Percentiles rank a stretch among this genome's conserved stretches.
Evolutionary conservation across 208 protist species (phyloP).

Genomic region (Spongospora subterranea): DNA sequence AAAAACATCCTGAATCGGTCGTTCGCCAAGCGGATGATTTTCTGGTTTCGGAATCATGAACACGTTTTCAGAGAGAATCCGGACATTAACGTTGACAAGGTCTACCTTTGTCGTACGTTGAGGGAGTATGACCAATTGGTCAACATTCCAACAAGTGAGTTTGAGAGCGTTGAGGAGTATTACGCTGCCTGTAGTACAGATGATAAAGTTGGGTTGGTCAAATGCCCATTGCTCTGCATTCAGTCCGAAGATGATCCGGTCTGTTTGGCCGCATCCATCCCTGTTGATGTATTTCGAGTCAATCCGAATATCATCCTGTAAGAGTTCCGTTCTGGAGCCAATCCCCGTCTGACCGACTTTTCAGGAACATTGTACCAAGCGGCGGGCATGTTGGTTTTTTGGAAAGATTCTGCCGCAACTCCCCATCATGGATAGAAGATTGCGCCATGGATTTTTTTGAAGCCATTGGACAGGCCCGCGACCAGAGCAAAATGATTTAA

Average conservation of each 20-base stretch:
- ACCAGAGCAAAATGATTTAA: too few relatives aligned
- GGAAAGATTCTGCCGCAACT: neutral
- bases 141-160: neutral
- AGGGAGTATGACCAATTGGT: slow-evolving; percentile 15
- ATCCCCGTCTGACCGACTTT: neutral
- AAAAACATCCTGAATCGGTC: neutral
- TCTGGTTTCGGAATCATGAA: slow-evolving; percentile 19
- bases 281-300: neutral
- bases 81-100: neutral
- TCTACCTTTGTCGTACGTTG: slow-evolving; percentile 17
- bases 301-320: slow-evolving; percentile 40
- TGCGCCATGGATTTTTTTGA: slow-evolving; percentile 46
- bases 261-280: slow-evolving; percentile 14
- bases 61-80: neutral
- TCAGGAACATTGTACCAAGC: slow-evolving; percentile 38
- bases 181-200: slow-evolving; percentile 45
- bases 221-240: neutral
- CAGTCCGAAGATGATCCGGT: slow-evolving; percentile 52
- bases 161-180: neutral
- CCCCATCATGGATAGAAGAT: slow-evolving; percentile 20
- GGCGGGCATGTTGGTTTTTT: slow-evolving; percentile 53
- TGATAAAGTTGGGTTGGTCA: slow-evolving; percentile 34
- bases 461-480: too few relatives aligned
- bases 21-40: neutral
- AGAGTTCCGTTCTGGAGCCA: neutral